A percentile compares a stretch with the other conserved stretches of the same genome.
phyloP scores from a whole-genome alignment of 352 stramenopile genomes.

The Lagenidium giganteum region DNA sequence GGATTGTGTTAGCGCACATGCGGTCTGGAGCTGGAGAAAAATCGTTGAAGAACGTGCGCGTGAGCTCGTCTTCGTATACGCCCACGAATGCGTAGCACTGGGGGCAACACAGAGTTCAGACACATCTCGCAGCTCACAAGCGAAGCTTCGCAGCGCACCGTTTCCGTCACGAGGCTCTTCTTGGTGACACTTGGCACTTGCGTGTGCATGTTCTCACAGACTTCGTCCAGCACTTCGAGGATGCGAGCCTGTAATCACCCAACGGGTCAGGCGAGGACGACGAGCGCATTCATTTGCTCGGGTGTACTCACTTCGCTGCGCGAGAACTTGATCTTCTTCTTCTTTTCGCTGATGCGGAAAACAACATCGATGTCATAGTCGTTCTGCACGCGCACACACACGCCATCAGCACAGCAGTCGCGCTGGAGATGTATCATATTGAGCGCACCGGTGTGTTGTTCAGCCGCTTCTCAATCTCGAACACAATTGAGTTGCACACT shows the following conservation, averaged over 20 bases:
- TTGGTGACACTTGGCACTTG: constrained; percentile 26
- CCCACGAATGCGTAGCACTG: constrained; percentile 78
- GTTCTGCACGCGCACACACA: no score
- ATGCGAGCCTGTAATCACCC: constrained; percentile 45
- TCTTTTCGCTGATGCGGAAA: constrained; percentile 84
- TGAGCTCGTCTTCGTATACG: constrained; percentile 79
- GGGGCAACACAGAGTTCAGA: not conserved
- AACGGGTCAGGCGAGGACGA: no score
- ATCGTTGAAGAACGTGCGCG: constrained; percentile 70
- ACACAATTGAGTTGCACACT: constrained; percentile 83
- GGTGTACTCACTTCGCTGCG: constrained; percentile 49
- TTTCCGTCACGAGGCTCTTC: constrained; percentile 51
- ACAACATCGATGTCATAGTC: constrained; percentile 83
- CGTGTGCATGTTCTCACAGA: constrained; percentile 54
- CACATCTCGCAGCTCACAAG: not conserved
- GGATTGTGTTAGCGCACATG: constrained; percentile 42
- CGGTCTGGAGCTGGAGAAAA: constrained; percentile 56
- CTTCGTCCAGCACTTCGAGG: constrained; percentile 75
- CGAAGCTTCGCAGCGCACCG: constrained; percentile 23
- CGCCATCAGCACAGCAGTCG: no score
- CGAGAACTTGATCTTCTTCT: constrained; percentile 81
- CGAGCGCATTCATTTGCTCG: not conserved
- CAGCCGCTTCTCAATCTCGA: constrained; percentile 75
- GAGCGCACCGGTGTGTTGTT: constrained; percentile 54
- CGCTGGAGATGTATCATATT: not conserved